phyloP scores from a whole-genome alignment of 768 basidiomycete genomes.

The Myochromella boudieri region DNA sequence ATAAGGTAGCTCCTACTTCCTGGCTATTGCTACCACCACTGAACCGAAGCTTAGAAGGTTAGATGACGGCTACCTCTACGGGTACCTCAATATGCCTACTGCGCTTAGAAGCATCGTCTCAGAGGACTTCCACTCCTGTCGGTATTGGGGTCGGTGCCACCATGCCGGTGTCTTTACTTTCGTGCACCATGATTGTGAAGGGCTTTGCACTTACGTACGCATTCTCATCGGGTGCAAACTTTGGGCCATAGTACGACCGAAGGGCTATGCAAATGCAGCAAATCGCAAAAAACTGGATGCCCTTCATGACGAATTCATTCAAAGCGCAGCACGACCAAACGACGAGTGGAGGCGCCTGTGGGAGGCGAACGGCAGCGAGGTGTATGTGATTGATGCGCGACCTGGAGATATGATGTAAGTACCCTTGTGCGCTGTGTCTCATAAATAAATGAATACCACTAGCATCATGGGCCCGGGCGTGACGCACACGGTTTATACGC shows the following conservation, averaged over 20 bases:
- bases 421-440: background rate
- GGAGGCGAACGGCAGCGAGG: background rate
- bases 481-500: constrained; percentile 14
- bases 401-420: background rate
- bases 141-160: constrained; percentile 6
- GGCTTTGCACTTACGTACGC: constrained; percentile 4
- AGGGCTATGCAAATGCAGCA: background rate
- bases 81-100: background rate
- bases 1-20: background rate
- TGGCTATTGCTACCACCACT: background rate
- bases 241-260: constrained; percentile 6
- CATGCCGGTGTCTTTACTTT: constrained; percentile 4
- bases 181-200: constrained; percentile 14
- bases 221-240: constrained; percentile 10
- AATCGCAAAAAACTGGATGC: background rate
- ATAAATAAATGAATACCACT: background rate
- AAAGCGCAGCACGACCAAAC: background rate
- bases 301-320: background rate
- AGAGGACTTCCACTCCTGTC: background rate
- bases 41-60: background rate
- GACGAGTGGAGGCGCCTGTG: background rate
- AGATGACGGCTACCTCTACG: background rate
- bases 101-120: background rate
- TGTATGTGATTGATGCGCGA: background rate
- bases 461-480: constrained; percentile 13